Evolutionary conservation across 148 eudicot species (phyloP).

Genomic region (Tetragonia tetragonoides): DNA sequence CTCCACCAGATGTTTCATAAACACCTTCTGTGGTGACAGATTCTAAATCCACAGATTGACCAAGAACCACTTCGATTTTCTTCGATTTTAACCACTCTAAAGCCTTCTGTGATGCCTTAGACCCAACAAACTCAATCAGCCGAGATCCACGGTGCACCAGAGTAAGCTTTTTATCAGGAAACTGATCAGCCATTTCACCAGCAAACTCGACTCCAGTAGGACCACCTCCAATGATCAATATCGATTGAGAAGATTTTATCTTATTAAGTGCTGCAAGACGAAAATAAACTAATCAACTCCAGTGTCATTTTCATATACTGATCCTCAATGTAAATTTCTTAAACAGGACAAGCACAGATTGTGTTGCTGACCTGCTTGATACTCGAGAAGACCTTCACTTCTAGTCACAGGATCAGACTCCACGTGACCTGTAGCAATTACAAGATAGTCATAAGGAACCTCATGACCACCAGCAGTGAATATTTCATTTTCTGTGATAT

Average conservation of each 20-base stretch:
- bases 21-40: slow-evolving; percentile 39
- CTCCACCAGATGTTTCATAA: slow-evolving; percentile 46
- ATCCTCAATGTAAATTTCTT: not conserved
- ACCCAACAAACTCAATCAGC: slow-evolving; percentile 50
- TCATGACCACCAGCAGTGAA: slow-evolving; percentile 32
- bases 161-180: slow-evolving; percentile 50
- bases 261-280: slow-evolving; percentile 33
- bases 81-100: slow-evolving; percentile 47
- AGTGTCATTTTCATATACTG: no score
- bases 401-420: slow-evolving; percentile 27
- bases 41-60: slow-evolving; percentile 35
- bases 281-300: not conserved
- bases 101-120: slow-evolving; percentile 42
- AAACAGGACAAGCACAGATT: not conserved
- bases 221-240: slow-evolving; percentile 59
- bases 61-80: slow-evolving; percentile 49
- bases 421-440: slow-evolving; percentile 53
- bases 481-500: slow-evolving; percentile 35
- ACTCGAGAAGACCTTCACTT: slow-evolving; percentile 34
- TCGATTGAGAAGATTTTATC: slow-evolving; percentile 36
- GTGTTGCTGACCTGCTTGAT: slow-evolving; percentile 36
- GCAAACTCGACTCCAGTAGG: slow-evolving; percentile 66
- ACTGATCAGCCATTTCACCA: slow-evolving; percentile 47
- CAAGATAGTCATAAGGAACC: slow-evolving; percentile 47
- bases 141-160: slow-evolving; percentile 51